Percentiles rank a stretch among this genome's conserved stretches.
phyloP scores from a whole-genome alignment of 257 asterid species.

The Linaria vulgaris region DNA sequence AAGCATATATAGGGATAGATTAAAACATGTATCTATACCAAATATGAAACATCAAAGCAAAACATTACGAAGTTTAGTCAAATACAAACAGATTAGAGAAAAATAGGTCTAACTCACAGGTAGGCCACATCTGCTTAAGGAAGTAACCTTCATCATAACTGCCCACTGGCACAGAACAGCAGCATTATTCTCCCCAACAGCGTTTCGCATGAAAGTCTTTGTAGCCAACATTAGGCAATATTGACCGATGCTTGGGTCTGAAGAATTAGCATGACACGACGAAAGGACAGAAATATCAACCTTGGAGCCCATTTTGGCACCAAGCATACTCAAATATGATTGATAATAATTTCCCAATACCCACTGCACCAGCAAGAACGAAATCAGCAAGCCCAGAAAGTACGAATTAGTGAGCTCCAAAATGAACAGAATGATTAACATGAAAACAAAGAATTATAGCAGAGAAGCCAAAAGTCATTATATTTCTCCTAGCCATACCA shows the following conservation, averaged over 20 bases:
- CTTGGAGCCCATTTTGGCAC: conserved; percentile 44
- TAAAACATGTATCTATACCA: conserved; percentile 6
- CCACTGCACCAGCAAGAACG: conserved; percentile 62
- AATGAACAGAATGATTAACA: conserved; percentile 25
- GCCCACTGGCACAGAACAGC: conserved; percentile 72
- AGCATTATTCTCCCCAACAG: conserved; percentile 81
- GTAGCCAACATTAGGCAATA: conserved; percentile 81
- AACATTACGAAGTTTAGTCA: conserved; percentile 14
- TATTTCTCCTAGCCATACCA: conserved; percentile 20
- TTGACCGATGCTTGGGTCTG: conserved; percentile 89
- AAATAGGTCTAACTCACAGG: conserved; percentile 65
- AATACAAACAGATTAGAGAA: conserved; percentile 18
- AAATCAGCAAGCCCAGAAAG: conserved; percentile 34
- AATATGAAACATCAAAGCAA: conserved; percentile 16
- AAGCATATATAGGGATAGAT: conserved; percentile 10
- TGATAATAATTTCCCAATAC: conserved; percentile 67
- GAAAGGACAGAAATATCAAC: conserved; percentile 47
- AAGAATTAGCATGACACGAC: conserved; percentile 54
- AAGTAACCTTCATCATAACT: conserved; percentile 60
- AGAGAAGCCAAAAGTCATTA: conserved; percentile 23
- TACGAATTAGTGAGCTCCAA: conserved; percentile 34
- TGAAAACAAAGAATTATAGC: conserved; percentile 21
- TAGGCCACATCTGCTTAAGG: conserved; percentile 86
- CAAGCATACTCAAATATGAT: conserved; percentile 69
- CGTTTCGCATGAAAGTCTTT: conserved; percentile 77